Base-by-base conservation (phyloP, 805 yeast genomes). In the Ogataea minuta region DNA sequence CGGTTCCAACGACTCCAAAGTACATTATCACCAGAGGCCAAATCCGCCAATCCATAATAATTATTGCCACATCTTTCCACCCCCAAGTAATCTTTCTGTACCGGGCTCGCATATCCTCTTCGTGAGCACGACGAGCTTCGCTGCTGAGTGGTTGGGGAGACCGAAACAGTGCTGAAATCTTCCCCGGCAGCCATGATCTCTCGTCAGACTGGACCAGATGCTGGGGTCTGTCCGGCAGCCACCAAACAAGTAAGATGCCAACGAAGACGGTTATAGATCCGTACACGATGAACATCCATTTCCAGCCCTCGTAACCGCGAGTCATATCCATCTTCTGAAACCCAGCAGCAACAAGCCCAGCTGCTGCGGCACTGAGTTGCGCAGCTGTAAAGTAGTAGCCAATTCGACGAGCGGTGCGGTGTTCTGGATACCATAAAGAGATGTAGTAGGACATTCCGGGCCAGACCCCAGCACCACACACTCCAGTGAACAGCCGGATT, bases 351-450 rank as follows among this genome's bases (percentile, higher is more conserved):
- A 87, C 87, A 39, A 87, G 71, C 28, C 95, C 95, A 7, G 90
- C 89, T 7, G 79, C 91, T n/a, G 95, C 79, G 1, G 95, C 90
- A 31, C 90, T 79, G n/a, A 87, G 59, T 62, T 87, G 96, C 1
- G 96, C 95, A 14, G 96, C 96, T 1, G 95, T 87, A 62, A 82
- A 87, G 61, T 87, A 87, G 64, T 83, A 87, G 2, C 96, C 96
- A 46, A 87, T 83, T 56, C 96, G 70, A 47, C 76, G 73, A 2
- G 95, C 84, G 49, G 79, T 75, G 44, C 93, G 69, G 32, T 83
- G 79, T 36, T 80, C 75, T 2, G 95, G 95, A 55, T 87, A 87
- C 91, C 95, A 87, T 52, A 86, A 65, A 0, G 90, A 77, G 29
- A 87, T 70, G 54, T 87, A 87, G 62, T 86, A 87, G 15, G 88